Evolutionary conservation across 768 basidiomycete species (phyloP), one percentile per base, ranked within the genome.

Genomic region (Boletus vinaceobasis): DNA sequence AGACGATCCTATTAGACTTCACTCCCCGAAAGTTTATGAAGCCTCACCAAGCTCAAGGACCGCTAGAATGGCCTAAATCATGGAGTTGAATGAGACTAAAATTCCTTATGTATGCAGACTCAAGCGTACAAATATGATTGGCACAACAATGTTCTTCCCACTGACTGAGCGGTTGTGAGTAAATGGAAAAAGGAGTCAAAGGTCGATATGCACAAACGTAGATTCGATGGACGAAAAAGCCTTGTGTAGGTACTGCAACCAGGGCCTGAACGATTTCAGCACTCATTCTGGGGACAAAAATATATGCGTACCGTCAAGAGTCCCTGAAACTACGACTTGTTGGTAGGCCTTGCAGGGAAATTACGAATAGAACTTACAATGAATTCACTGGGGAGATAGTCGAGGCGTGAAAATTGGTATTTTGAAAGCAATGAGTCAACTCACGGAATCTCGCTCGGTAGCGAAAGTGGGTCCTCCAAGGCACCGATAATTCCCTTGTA

Each of bases 161-260:
- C 33, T 50, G 6, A 63, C 62, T 64, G 11, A n/a, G 14, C 1
- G 13, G 0, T 6, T 7, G 26, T 64, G 36, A 60, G 26, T 21
- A 19, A 13, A 27, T 7, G n/a, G 5, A 32, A 33, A 35, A 35
- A 13, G n/a, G 14, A 15, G 10, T 1, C 5, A 1, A 19, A 9
- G 6, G 7, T 14, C 17, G 0, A 38, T 1, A 53, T 51, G 15
- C 11, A 63, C 61, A 52, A 17, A 48, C 0, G 15, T 63, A 62
- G 11, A 62, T 50, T 17, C 61, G 50, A 27, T 60, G 15, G 19
- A 60, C 29, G 26, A 63, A 59, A 40, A 50, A 63, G 7, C 50
- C 52, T 9, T 62, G 60, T 1, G 53, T 46, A 4, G 19, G 10
- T 38, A 43, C 5, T 40, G 57, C 57, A 42, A 50, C 37, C 4